Percentiles rank a stretch among this genome's conserved stretches.
phyloP scores from a whole-genome alignment of 768 basidiomycete species.

The Boletus coccyginus region DNA sequence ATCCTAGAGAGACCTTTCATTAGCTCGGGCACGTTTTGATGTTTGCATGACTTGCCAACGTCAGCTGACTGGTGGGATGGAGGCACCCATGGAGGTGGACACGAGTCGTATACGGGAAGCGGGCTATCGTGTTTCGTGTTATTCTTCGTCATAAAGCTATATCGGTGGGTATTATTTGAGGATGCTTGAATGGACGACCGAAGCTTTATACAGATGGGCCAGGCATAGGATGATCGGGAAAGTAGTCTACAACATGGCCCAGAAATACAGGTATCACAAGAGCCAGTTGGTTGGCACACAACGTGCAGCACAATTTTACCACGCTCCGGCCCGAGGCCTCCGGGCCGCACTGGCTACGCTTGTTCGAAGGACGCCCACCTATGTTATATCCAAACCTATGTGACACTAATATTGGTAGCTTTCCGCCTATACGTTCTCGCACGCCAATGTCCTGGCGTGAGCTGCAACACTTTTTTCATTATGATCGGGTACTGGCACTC shows the following conservation, averaged over 20 bases:
- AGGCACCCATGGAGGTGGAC: conserved; percentile 74
- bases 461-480: too few species aligned
- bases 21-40: background rate
- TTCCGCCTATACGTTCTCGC: too few species aligned
- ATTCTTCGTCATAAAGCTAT: conserved; percentile 20
- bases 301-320: background rate
- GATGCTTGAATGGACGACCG: background rate
- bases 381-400: too few species aligned
- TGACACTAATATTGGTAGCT: too few species aligned
- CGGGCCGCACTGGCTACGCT: too few species aligned
- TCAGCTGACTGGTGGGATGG: conserved; percentile 64
- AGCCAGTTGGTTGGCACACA: too few species aligned
- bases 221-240: background rate
- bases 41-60: conserved; percentile 47
- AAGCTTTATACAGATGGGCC: background rate
- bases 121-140: conserved; percentile 25
- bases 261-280: too few species aligned
- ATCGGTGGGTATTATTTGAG: background rate
- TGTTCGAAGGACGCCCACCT: too few species aligned
- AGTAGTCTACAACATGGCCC: too few species aligned
- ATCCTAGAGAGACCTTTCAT: conserved; percentile 44
- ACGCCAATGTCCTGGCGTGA: too few species aligned
- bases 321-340: background rate
- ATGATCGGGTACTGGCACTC: too few species aligned
- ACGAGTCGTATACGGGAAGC: conserved; percentile 58